Percentiles rank a stretch among this genome's conserved stretches.
Conservation (phyloP, 331 rosid species). For the Quercus tomentella region DNA sequence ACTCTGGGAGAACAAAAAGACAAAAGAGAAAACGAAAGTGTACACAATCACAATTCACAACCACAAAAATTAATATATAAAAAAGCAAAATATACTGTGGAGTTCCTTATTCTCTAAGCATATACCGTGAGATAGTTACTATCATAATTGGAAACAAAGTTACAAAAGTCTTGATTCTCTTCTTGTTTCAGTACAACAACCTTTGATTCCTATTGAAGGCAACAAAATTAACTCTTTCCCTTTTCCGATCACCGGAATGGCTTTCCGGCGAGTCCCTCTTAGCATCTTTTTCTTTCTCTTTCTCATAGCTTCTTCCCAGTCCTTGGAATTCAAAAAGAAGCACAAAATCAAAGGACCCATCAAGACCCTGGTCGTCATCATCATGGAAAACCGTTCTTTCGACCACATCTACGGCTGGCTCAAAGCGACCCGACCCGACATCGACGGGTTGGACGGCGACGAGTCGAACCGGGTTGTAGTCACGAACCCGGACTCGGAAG, state of each 20-base stretch:
- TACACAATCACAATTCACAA: no score
- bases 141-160: not conserved
- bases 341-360: slow-evolving; percentile 71
- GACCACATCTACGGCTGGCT: slow-evolving; percentile 92
- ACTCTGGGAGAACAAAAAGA: no score
- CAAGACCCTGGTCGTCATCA: slow-evolving; percentile 70
- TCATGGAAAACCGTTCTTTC: slow-evolving; percentile 94
- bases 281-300: slow-evolving; percentile 25
- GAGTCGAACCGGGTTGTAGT: slow-evolving; percentile 61
- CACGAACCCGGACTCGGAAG: slow-evolving; percentile 37
- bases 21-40: no score
- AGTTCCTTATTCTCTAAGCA: not conserved
- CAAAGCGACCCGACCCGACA: slow-evolving; percentile 67
- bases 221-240: not conserved
- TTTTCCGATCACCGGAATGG: slow-evolving; percentile 43
- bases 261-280: slow-evolving; percentile 36
- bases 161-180: not conserved
- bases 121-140: not conserved
- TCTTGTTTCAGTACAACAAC: not conserved
- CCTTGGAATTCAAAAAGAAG: slow-evolving; percentile 10
- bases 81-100: not conserved
- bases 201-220: not conserved
- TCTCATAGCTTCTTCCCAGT: slow-evolving; percentile 37
- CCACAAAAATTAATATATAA: not conserved
- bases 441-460: slow-evolving; percentile 64